Evolutionary conservation across 2,329 filamentous ascomycete species (phyloP).

Genomic region (Penicillium olsonii): DNA sequence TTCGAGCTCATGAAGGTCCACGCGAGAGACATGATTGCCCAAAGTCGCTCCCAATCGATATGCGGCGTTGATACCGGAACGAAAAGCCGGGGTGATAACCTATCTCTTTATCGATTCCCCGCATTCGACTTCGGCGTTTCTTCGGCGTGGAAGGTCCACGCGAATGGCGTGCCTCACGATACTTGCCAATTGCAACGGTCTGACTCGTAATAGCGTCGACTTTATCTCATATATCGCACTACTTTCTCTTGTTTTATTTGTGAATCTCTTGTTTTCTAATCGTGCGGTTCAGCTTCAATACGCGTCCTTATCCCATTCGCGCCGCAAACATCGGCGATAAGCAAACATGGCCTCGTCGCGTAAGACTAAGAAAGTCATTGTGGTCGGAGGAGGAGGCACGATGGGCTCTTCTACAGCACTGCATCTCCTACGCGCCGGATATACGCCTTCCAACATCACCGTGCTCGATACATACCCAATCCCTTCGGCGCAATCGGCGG

Average conservation of each 20-base stretch:
- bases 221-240: too few species aligned
- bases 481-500: constrained; percentile 51
- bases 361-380: constrained; percentile 10
- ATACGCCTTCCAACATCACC: constrained; percentile 46
- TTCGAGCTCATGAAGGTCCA: constrained; percentile 12
- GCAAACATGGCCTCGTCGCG: constrained; percentile 8
- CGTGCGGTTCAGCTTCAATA: not conserved
- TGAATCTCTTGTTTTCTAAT: not conserved
- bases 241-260: not conserved
- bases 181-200: too few species aligned
- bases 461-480: constrained; percentile 51
- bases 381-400: constrained; percentile 51
- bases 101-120: constrained; percentile 5
- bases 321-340: not conserved
- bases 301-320: not conserved
- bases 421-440: constrained; percentile 47
- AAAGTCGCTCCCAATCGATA: too few species aligned
- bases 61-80: not conserved
- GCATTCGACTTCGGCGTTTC: not conserved
- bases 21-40: constrained; percentile 5
- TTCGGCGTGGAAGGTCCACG: constrained; percentile 10
- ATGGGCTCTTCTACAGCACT: constrained; percentile 52
- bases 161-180: not conserved
- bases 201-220: too few species aligned
- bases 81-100: not conserved